A percentile compares a stretch with the other conserved stretches of the same genome.
These are phyloP conservation scores for Trichoderma asperellum DNA, from an alignment of 2,329 filamentous ascomycete species.

Conservation along the genomic window DNA sequence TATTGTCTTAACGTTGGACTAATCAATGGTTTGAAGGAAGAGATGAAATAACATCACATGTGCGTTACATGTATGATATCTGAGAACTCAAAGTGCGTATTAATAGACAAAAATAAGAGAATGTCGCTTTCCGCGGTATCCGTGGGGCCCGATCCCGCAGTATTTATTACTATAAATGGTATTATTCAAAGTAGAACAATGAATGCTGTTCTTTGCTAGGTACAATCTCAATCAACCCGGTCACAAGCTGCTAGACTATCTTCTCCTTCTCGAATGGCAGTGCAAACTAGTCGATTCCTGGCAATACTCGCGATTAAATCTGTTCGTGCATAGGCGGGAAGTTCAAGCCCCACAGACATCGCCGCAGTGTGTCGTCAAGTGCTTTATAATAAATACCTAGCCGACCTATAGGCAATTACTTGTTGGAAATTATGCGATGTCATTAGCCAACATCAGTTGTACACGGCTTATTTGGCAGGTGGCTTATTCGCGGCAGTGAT, in stretches of 20 bases:
- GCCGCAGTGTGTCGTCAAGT: neutral
- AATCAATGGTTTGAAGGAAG: neutral
- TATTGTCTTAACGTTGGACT: neutral
- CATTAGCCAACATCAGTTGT: neutral
- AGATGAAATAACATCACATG: neutral
- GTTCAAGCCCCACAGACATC: neutral
- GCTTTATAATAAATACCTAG: neutral
- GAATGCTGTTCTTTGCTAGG: neutral
- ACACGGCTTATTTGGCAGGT: neutral
- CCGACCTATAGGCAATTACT: neutral
- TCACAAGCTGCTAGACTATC: neutral
- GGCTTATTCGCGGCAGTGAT: neutral
- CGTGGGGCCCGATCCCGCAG: neutral
- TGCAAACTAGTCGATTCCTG: neutral
- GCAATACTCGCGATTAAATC: neutral
- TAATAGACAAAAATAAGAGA: neutral
- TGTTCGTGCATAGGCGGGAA: neutral
- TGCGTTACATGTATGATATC: neutral
- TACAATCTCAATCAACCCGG: neutral
- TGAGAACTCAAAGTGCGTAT: neutral
- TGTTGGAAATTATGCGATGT: constrained; percentile 4
- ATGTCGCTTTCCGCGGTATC: constrained; percentile 2
- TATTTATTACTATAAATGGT: neutral
- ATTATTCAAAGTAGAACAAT: neutral
- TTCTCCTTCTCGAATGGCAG: neutral